Base-by-base conservation (phyloP, 129 eudicot genomes). In the Artemisia tridentata region DNA sequence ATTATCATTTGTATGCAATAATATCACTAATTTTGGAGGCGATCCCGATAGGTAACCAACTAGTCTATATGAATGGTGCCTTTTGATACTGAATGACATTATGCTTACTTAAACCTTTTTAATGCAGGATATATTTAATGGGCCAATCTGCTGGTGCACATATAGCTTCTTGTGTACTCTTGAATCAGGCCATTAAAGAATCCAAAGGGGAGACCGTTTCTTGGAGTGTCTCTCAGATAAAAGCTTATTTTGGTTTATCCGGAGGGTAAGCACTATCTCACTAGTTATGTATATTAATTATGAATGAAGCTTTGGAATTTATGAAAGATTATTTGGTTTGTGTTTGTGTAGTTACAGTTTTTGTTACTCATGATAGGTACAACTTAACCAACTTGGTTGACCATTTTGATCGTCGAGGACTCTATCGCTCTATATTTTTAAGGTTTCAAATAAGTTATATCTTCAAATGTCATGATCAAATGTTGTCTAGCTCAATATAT, bases 131-230 rank as follows among this genome's bases (percentile, higher is more conserved):
- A 27, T 95, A 90, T 79, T 69, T 95, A 19, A 84, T 88, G 90
- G 99, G 99, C 53, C 98, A 92, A 55, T 92, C 98, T 65, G 98
- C 98, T 72, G 98, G 98, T 64, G 96, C 98, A 55, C 98, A 89
- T 74, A 89, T 92, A 17, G 78, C 97, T 79, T 71, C 97, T 14
- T 95, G 97, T 82, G 96, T 69, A 74, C 97, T 95, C 57, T 12
- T 88, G 85, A 80, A 90, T 71, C 99, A 95, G 84, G 97, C 99
- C 11, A 75, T 86, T 27, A 80, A 68, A 76, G 99, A 95, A 78
- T 79, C 91, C 25, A 75, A 77, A 65, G 93, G 93, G 31, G 91
- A 84, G 72, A 71, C 51, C 68, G 47, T 68, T 57, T 95, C 91
- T 12, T 95, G 99, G 99, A 84, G 84, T 69, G 75, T 80, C 51